Base-by-base conservation (phyloP, 176 grass and related monocot species). In the Pontederia paniculata region DNA sequence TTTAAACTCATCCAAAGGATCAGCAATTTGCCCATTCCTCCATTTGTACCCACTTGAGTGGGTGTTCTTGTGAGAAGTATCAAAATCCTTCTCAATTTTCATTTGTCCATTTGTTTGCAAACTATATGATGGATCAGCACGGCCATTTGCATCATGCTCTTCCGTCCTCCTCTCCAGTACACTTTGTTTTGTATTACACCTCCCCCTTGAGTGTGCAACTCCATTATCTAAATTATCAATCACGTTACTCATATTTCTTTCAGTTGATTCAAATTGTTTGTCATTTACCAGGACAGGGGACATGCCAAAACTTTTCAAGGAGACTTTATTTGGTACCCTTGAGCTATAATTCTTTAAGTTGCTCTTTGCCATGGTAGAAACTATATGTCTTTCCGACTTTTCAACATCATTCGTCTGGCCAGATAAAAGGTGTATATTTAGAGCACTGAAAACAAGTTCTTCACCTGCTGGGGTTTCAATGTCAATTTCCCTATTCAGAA, bases 81-180 rank as follows among this genome's bases (percentile, higher is more conserved):
- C 63, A 68, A 8, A 66, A 69, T 76, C 75, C 62, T 82, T 81
- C 66, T 88, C 78, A 43, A 76, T 43, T 70, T 81, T 89, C 48
- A 64, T 51, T 84, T 68, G 84, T 46, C 54, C 78, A 77, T 98
- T 84, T 62, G 81, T 88, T 45, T 79, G 78, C 57, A 73, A 73
- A 60, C 86, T 82, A 60, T 61, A 42, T 60, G 50, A 48, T 49
- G 73, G 53, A 52, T 77, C 60, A 53, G 57, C 82, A 31, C 66
- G 66, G 60, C 16, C 80, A 73, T 43, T 71, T 72, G 70, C 50
- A 51, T 75, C 77, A 71, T 44, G 78, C 21, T 80, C 73, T 60
- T 77, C 73, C 19, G 70, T 68, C 53, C 20, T 58, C 37, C 44
- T 69, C 9, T 78, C 82, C 74, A 25, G 42, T 57, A 77, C 84